A percentile compares a stretch with the other conserved stretches of the same genome.
These are phyloP conservation scores for Phytophthora foliorum DNA, from an alignment of 352 stramenopile genomes.

Conservation along the genomic window DNA sequence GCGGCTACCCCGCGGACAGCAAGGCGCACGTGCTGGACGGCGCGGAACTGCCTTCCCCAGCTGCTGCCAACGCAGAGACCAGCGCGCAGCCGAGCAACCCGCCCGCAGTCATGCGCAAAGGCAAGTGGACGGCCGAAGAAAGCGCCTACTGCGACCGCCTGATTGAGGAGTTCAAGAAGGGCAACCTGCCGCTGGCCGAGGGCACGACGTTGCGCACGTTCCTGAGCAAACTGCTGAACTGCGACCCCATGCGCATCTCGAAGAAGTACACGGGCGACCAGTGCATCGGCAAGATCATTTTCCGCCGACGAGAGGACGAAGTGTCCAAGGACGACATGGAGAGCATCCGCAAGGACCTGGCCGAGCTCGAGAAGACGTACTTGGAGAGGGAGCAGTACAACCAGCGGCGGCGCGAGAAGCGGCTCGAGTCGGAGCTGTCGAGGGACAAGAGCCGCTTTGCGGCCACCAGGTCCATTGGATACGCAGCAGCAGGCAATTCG, in stretches of 20 bases:
- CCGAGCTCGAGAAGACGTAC: conserved; percentile 96
- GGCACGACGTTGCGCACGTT: conserved; percentile 98
- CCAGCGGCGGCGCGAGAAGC: conserved; percentile 89
- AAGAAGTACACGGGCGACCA: conserved; percentile 99
- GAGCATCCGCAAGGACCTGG: conserved; percentile 77
- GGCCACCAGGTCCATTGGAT: conserved; percentile 46
- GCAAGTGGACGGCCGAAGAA: conserved; percentile 98
- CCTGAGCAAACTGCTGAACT: conserved; percentile 98
- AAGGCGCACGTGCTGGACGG: conserved; percentile 37
- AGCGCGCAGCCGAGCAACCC: conserved; percentile 11
- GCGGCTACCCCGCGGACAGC: conserved; percentile 26
- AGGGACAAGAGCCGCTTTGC: conserved; percentile 77
- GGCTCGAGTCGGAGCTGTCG: conserved; percentile 83
- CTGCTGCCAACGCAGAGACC: conserved; percentile 9
- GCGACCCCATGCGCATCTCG: conserved; percentile 99
- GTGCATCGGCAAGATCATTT: conserved; percentile 97
- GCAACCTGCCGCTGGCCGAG: conserved; percentile 96
- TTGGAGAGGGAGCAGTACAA: conserved; percentile 97
- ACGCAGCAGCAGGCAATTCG: conserved; percentile 26
- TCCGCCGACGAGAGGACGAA: conserved; percentile 79
- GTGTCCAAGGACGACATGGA: conserved; percentile 85
- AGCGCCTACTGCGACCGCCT: conserved; percentile 97
- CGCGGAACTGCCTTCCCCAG: conserved; percentile 5
- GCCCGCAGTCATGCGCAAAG: conserved; percentile 81
- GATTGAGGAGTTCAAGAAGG: conserved; percentile 98